Conservation (phyloP, 2,329 filamentous ascomycete species). For the Gyromitra esculenta region DNA sequence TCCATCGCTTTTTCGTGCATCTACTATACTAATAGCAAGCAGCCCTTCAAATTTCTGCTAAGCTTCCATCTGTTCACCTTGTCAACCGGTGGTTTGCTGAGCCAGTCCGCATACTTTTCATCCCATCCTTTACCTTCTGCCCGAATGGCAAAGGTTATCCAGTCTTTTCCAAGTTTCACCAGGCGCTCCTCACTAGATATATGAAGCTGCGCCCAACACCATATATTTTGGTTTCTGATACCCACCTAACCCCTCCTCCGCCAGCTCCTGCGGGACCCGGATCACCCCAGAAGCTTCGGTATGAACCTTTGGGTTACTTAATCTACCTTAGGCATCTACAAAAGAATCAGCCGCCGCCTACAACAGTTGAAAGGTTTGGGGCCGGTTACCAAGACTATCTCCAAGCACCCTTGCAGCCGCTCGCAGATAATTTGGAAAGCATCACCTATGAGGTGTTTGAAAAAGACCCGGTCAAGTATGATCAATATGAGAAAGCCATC, state of each 20-base stretch:
- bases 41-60: constrained; percentile 69
- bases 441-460: constrained; percentile 99
- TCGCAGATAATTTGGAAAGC: constrained; percentile 95
- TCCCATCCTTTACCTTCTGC: constrained; percentile 68
- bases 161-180: constrained; percentile 70
- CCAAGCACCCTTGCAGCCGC: constrained; percentile 90
- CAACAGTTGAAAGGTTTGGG: constrained; percentile 72
- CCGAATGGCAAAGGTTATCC: constrained; percentile 71
- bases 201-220: constrained; percentile 73
- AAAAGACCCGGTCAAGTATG: constrained; percentile 97
- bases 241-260: constrained; percentile 58
- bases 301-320: constrained; percentile 72
- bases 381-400: constrained; percentile 90
- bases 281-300: constrained; percentile 67
- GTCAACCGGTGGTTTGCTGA: constrained; percentile 76
- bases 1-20: constrained; percentile 1
- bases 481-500: constrained; percentile 90
- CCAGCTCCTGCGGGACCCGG: constrained; percentile 72
- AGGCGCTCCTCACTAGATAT: constrained; percentile 70
- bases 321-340: constrained; percentile 87
- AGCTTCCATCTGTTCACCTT: constrained; percentile 69
- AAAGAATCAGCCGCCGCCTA: constrained; percentile 75
- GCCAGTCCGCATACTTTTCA: constrained; percentile 71
- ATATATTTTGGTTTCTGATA: constrained; percentile 72
- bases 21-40: constrained; percentile 25